Evolutionary conservation across 108 stramenopile species (phyloP), one percentile per base, ranked within the genome.

Genomic region (Skeletonema menzelii): DNA sequence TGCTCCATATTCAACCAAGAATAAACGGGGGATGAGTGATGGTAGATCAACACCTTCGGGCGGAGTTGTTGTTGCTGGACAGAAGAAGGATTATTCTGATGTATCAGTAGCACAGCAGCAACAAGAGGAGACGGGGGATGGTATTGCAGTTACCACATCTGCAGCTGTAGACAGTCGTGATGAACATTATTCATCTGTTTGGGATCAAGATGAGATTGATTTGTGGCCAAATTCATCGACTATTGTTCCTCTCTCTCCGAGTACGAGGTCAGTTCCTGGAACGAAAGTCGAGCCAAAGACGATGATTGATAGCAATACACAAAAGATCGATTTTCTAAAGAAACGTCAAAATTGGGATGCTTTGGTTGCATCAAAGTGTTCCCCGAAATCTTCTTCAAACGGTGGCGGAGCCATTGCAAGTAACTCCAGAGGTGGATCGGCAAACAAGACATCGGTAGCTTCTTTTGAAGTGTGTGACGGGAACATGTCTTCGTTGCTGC

Each of bases 151-250:
- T 8, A 22, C 47, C 20, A 49, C 17, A 20, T 0, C 49, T 53
- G 22, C 22, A 8, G 0, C 7, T 53, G 49, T 22, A 5, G 20
- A 20, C 8, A 10, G 20, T 53, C 49, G 27, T 24, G 19, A 58
- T 5, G 22, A 56, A 15, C 40, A 62, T 32, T 30, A 56, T 63
- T 31, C 37, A 0, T 28, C 73, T 6, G 82, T 27, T 13, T 83
- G 82, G 82, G 82, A 83, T 70, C 73, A 64, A 64, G 82, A 83
- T 66, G 82, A 83, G 73, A 83, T 83, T 32, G 67, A 79, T 65
- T 37, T 83, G 26, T 83, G 82, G 82, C 69, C 17, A 22, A 53
- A 53, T 7, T 6, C 22, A 24, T 6, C 4, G 1, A 22, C 49
- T 24, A 24, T 53, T 22, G 49, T 7, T 53, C 49, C 49, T 22